Evolutionary conservation across 345 rosid species (phyloP).

Genomic region (Rubroshorea leprosula): DNA sequence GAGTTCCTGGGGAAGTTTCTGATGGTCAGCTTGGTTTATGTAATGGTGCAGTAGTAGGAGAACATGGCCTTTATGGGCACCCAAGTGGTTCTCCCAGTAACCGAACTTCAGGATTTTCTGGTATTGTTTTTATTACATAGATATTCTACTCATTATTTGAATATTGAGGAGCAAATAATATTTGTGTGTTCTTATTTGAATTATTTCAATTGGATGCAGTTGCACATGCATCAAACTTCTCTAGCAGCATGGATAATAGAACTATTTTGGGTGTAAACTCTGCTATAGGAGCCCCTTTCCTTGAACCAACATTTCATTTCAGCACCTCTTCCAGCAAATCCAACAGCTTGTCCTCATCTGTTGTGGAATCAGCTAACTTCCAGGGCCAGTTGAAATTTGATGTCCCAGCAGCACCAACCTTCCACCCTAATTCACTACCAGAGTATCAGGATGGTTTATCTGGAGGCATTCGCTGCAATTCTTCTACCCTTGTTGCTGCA

Average conservation of each 20-base stretch:
- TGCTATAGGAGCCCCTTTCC: slow-evolving; percentile 18
- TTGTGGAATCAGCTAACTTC: slow-evolving; percentile 23
- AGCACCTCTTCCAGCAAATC: slow-evolving; percentile 46
- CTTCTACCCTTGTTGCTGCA: slow-evolving; percentile 21
- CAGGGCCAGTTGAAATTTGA: slow-evolving; percentile 29
- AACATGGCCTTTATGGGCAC: slow-evolving; percentile 25
- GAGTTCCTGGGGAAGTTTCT: slow-evolving; percentile 24
- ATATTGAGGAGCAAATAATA: slow-evolving; percentile 1
- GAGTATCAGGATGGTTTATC: slow-evolving; percentile 41
- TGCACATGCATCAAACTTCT: slow-evolving; percentile 17
- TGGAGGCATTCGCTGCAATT: slow-evolving; percentile 24
- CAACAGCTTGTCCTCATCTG: slow-evolving; percentile 31
- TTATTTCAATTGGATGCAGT: slow-evolving; percentile 24
- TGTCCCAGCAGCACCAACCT: slow-evolving; percentile 25
- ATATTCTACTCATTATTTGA: slow-evolving; percentile 11
- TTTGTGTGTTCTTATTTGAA: slow-evolving; percentile 15
- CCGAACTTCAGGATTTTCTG: slow-evolving; percentile 27
- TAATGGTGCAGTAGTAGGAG: slow-evolving; percentile 20
- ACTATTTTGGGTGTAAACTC: slow-evolving; percentile 27
- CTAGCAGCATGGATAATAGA: slow-evolving; percentile 29
- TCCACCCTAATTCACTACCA: slow-evolving; percentile 47
- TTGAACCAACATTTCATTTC: slow-evolving; percentile 29
- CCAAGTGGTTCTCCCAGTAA: slow-evolving; percentile 32
- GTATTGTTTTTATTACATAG: slow-evolving; percentile 23
- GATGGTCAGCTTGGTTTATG: slow-evolving; percentile 23